Evolutionary conservation across 495 filamentous ascomycete species (phyloP).

Genomic region (Penicillium subrubescens): DNA sequence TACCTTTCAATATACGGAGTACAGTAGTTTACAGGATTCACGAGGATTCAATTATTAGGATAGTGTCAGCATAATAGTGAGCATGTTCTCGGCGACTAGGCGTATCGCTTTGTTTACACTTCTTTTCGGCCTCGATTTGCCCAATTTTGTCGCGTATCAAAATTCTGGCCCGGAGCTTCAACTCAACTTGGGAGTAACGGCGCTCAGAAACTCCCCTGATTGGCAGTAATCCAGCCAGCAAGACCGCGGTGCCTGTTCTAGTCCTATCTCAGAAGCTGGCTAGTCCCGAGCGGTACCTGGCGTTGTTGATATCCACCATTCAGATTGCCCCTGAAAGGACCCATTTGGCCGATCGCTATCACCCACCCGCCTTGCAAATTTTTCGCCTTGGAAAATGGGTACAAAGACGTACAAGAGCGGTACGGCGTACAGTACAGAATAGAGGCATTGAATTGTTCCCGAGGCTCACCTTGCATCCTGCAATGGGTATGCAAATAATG

Average conservation of each 20-base stretch:
- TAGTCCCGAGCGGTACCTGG: slow-evolving; percentile 17
- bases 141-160: neutral
- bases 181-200: neutral
- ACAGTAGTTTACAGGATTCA: neutral
- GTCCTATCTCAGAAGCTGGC: neutral
- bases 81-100: neutral
- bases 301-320: slow-evolving; percentile 16
- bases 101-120: slow-evolving; percentile 4
- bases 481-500: slow-evolving; percentile 7
- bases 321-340: slow-evolving; percentile 11
- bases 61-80: neutral
- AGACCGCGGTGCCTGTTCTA: neutral
- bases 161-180: neutral
- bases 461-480: slow-evolving; percentile 20
- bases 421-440: neutral
- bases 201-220: neutral
- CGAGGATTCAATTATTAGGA: neutral
- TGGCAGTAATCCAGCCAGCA: neutral
- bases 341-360: slow-evolving; percentile 32
- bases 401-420: neutral
- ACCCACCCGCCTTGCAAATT: slow-evolving; percentile 16
- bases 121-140: neutral
- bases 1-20: neutral
- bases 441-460: neutral
- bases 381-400: neutral